Base-by-base conservation (phyloP, 73 alveolate genomes). In the Diophrys appendiculata region DNA sequence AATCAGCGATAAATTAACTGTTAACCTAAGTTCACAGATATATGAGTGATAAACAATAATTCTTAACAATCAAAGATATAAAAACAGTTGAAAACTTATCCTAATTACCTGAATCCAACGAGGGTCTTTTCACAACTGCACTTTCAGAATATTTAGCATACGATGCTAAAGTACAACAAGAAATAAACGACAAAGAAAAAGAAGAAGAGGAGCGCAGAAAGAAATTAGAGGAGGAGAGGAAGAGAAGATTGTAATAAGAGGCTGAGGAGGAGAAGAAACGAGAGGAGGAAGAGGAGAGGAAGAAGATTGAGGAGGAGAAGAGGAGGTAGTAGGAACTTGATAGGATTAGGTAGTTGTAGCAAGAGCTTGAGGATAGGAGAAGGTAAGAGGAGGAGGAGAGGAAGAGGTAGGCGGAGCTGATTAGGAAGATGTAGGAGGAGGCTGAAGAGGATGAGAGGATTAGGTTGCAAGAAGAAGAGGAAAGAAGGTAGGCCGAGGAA, bases 371-470 rank as follows among this genome's bases (percentile, higher is more conserved):
- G 18, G 60, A 43, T 11, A 88, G 35, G 85, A 87, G 52, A 33
- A 56, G 68, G 75, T 54, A 53, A 54, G 60, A 69, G 72, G 88
- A 69, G 67, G 60, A 60, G 73, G 31, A 87, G 70, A 82, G 73
- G 75, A 88, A 33, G 52, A 54, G 76, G 52, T 65, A 69, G 43
- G 70, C 34, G n/a, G 35, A 26, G 2, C 52, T 67, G 54, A 30
- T 35, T 68, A 67, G 83, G 78, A 53, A 27, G 76, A 54, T 71
- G 77, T 31, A 69, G n/a, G 34, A 77, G 35, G 33, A 78, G 73
- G 65, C 60, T 72, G 72, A 83, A 60, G 34, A 64, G 69, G 73
- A 33, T 65, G 74, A 54, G 31, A 1, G 72, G 70, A 43, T 27
- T n/a, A 25, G 68, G 60, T 0, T 27, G 72, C 13, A 29, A 33